A percentile compares a stretch with the other conserved stretches of the same genome.
Conservation (phyloP, 2,329 filamentous ascomycete genomes). For the Trichoderma lentiforme region DNA sequence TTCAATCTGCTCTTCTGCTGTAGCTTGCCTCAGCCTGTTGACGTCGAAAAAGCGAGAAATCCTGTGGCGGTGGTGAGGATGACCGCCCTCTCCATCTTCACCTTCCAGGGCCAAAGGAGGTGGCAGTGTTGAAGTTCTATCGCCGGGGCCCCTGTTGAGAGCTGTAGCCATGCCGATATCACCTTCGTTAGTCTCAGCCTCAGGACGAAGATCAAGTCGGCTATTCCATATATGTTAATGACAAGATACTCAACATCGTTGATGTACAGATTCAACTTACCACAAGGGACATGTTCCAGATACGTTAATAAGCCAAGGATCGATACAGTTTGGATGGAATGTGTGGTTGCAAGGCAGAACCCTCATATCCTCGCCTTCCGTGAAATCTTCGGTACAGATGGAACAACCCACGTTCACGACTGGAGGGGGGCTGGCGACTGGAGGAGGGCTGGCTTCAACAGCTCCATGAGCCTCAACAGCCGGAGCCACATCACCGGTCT, state of each 20-base stretch:
- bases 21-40: conserved; percentile 55
- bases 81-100: conserved; percentile 32
- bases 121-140: conserved; percentile 30
- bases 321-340: conserved; percentile 65
- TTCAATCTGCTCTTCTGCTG: conserved; percentile 60
- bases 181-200: conserved; percentile 25
- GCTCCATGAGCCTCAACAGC: conserved; percentile 14
- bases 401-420: conserved; percentile 56
- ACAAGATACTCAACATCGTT: neutral
- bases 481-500: neutral
- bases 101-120: conserved; percentile 42
- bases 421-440: conserved; percentile 9
- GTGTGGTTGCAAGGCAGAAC: conserved; percentile 66
- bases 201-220: conserved; percentile 54
- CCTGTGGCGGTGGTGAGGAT: conserved; percentile 40
- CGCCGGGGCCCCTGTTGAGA: conserved; percentile 19
- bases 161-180: conserved; percentile 46
- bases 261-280: conserved; percentile 43
- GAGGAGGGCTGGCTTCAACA: conserved; percentile 17
- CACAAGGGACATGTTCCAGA: conserved; percentile 68
- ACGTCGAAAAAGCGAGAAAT: conserved; percentile 55
- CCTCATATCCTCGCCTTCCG: conserved; percentile 62
- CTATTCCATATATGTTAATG: conserved; percentile 32
- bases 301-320: conserved; percentile 68
- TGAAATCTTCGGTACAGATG: conserved; percentile 69